Percentiles rank a stretch among this genome's conserved stretches.
phyloP scores from a whole-genome alignment of 331 rosid genomes.

The Malus hybrid region DNA sequence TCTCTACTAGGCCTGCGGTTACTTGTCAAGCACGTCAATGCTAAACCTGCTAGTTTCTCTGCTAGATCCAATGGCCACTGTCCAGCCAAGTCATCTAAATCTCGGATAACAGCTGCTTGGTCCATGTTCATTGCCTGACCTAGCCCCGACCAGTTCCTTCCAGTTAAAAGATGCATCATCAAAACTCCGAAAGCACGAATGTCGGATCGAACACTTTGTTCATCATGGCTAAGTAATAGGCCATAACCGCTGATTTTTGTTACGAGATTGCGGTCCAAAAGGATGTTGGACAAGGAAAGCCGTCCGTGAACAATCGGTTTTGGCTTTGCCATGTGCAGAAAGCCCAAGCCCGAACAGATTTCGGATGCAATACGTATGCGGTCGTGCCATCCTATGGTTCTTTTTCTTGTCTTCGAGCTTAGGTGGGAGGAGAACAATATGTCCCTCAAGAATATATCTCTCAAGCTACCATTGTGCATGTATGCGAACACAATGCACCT shows the following conservation, averaged over 20 bases:
- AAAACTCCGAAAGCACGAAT: slow-evolving; percentile 48
- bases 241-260: slow-evolving; percentile 60
- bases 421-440: slow-evolving; percentile 31
- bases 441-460: slow-evolving; percentile 56
- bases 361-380: slow-evolving; percentile 53
- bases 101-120: slow-evolving; percentile 25
- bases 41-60: slow-evolving; percentile 38
- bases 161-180: slow-evolving; percentile 48
- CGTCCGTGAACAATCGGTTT: slow-evolving; percentile 48
- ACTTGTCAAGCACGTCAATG: slow-evolving; percentile 42
- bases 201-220: slow-evolving; percentile 25
- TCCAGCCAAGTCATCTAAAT: slow-evolving; percentile 61
- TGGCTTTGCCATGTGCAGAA: slow-evolving; percentile 40
- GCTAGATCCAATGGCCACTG: slow-evolving; percentile 75
- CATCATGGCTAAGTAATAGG: slow-evolving; percentile 14
- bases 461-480: slow-evolving; percentile 74
- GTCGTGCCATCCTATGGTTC: slow-evolving; percentile 59
- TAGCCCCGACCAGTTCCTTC: slow-evolving; percentile 60
- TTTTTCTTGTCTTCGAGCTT: slow-evolving; percentile 35
- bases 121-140: slow-evolving; percentile 40
- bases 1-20: slow-evolving; percentile 29
- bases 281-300: slow-evolving; percentile 41
- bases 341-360: slow-evolving; percentile 58
- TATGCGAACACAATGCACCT: slow-evolving; percentile 62
- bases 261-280: slow-evolving; percentile 64